phyloP scores from a whole-genome alignment of 1,139 yeast species.

The Zygosaccharomyces pseudobailii region DNA sequence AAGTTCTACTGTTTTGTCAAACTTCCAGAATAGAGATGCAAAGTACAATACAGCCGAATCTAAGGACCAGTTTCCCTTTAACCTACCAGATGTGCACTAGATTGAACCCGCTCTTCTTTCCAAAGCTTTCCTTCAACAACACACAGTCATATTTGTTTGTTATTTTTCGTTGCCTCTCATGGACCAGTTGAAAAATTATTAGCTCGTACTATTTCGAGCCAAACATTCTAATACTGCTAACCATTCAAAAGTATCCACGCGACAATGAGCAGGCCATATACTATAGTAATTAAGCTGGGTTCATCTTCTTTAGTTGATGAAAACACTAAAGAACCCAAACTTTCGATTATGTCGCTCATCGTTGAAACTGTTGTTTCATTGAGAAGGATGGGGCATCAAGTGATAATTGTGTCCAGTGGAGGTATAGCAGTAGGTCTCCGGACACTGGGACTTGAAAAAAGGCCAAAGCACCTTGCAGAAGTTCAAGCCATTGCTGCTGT shows the following conservation, averaged over 20 bases:
- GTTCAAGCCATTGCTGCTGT: conserved; percentile 94
- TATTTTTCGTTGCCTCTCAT: neutral
- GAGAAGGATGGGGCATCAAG: conserved; percentile 80
- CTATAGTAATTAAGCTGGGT: conserved; percentile 77
- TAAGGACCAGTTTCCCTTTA: no score
- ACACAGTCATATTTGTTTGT: neutral
- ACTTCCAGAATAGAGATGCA: no score
- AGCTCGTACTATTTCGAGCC: neutral
- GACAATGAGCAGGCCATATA: conserved; percentile 37
- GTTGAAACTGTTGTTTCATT: conserved; percentile 86
- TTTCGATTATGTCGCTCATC: conserved; percentile 85
- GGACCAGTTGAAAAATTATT: neutral
- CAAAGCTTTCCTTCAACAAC: no score
- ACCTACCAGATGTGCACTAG: no score
- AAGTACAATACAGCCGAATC: no score
- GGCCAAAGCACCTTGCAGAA: conserved; percentile 74
- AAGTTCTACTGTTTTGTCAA: no score
- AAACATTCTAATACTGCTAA: neutral
- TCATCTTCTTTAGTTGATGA: conserved; percentile 94
- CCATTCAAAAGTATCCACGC: neutral
- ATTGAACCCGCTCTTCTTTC: no score
- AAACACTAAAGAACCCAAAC: conserved; percentile 75
- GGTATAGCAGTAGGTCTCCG: conserved; percentile 95
- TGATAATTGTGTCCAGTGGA: conserved; percentile 88
- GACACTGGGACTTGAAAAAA: conserved; percentile 55